phyloP scores from a whole-genome alignment of 768 basidiomycete species.

The Roridomyces roridus region DNA sequence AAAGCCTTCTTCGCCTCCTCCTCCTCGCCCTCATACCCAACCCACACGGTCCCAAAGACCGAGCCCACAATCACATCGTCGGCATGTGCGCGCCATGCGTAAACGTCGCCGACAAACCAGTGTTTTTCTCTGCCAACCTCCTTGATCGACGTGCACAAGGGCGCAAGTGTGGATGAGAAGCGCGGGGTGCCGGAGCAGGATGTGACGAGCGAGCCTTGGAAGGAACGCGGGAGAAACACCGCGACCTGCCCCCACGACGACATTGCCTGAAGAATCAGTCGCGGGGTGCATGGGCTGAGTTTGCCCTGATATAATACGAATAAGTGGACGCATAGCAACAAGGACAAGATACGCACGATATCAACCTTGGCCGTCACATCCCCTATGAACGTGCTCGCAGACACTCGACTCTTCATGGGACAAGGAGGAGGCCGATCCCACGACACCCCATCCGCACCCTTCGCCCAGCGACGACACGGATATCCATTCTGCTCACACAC shows the following conservation, averaged over 20 bases:
- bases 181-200: background rate
- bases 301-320: too few species aligned
- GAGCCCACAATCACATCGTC: background rate
- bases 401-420: background rate
- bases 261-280: background rate
- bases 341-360: too few species aligned
- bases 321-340: too few species aligned
- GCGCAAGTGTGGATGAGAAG: background rate
- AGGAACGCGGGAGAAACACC: conserved; percentile 3
- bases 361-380: too few species aligned
- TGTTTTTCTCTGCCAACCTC: background rate
- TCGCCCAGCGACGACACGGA: background rate
- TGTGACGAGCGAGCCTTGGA: conserved; percentile 10
- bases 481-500: background rate
- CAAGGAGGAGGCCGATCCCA: background rate
- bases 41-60: conserved; percentile 1
- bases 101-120: conserved; percentile 13
- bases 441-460: too few species aligned
- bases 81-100: background rate
- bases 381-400: background rate
- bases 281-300: too few species aligned
- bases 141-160: background rate
- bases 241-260: conserved; percentile 1
- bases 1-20: background rate
- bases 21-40: conserved; percentile 11